Conservation (phyloP, 805 yeast genomes). For the Teunomyces kruisii region DNA sequence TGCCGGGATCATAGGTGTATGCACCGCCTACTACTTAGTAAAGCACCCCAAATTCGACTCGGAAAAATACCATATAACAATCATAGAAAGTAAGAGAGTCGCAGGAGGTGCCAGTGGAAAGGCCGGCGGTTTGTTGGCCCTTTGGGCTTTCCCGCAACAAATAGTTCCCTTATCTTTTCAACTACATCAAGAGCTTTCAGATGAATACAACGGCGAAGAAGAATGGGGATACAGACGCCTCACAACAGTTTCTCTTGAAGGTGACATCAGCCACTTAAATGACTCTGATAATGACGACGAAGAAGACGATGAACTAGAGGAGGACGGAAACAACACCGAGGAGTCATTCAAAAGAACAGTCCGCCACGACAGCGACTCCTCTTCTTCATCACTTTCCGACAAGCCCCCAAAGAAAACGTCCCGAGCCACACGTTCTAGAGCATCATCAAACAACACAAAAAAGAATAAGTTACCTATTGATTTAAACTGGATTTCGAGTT, state of each 20-base stretch:
- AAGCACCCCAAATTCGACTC: conserved; percentile 79
- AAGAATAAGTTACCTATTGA: conserved; percentile 50
- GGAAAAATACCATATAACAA: conserved; percentile 72
- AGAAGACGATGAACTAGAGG: conserved; percentile 17
- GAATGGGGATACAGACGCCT: conserved; percentile 94
- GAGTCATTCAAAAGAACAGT: conserved; percentile 13
- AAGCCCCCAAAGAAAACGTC: conserved; percentile 40
- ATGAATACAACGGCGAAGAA: conserved; percentile 74
- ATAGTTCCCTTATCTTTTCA: conserved; percentile 85
- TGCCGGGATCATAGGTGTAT: conserved; percentile 95
- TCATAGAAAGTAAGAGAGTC: conserved; percentile 84
- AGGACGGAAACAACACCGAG: conserved; percentile 13
- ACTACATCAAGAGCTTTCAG: conserved; percentile 79
- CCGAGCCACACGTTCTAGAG: conserved; percentile 25
- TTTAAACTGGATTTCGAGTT: conserved; percentile 73
- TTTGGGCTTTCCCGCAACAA: conserved; percentile 97
- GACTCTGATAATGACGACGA: conserved; percentile 20
- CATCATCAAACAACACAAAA: conserved; percentile 2
- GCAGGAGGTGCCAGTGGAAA: conserved; percentile 98
- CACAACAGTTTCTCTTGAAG: conserved; percentile 84
- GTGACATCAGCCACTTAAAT: conserved; percentile 53
- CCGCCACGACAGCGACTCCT: conserved; percentile 14
- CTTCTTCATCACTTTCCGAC: conserved; percentile 13
- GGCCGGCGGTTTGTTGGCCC: conserved; percentile 92
- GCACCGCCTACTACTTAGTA: conserved; percentile 87